These are phyloP conservation scores for Tetracladium marchalianum DNA, from an alignment of 495 filamentous ascomycete species.

Conservation along the genomic window DNA sequence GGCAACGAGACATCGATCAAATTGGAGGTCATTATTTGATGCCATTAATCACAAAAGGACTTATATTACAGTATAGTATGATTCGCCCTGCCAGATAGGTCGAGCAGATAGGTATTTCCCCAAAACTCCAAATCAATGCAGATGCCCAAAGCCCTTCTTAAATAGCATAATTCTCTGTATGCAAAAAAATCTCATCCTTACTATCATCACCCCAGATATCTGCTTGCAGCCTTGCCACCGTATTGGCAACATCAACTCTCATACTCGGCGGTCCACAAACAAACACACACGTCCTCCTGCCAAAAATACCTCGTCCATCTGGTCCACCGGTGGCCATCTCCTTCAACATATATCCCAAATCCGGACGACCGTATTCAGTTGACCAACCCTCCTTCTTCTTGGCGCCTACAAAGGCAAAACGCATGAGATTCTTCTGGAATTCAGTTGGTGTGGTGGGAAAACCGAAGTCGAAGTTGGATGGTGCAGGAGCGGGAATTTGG, in stretches of 20 bases:
- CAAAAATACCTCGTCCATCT: conserved; percentile 56
- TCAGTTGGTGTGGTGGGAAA: conserved; percentile 67
- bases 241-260: conserved; percentile 75
- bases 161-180: conserved; percentile 89
- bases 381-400: conserved; percentile 74
- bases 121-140: neutral
- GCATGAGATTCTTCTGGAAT: conserved; percentile 74
- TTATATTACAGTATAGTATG: no score
- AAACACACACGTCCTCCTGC: conserved; percentile 79
- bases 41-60: no score
- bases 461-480: conserved; percentile 59
- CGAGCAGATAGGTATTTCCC: no score
- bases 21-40: no score
- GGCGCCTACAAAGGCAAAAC: conserved; percentile 66
- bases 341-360: conserved; percentile 73
- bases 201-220: conserved; percentile 68
- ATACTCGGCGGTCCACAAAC: conserved; percentile 85
- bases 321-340: conserved; percentile 56
- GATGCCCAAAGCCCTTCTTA: conserved; percentile 21
- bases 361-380: conserved; percentile 87
- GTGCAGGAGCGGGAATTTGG: conserved; percentile 22
- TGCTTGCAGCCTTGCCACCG: conserved; percentile 72
- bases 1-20: no score
- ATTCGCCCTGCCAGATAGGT: no score
- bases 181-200: conserved; percentile 85